A percentile compares a stretch with the other conserved stretches of the same genome.
Conservation (phyloP, 2,329 filamentous ascomycete genomes). For the Blastomyces emzantsi region DNA sequence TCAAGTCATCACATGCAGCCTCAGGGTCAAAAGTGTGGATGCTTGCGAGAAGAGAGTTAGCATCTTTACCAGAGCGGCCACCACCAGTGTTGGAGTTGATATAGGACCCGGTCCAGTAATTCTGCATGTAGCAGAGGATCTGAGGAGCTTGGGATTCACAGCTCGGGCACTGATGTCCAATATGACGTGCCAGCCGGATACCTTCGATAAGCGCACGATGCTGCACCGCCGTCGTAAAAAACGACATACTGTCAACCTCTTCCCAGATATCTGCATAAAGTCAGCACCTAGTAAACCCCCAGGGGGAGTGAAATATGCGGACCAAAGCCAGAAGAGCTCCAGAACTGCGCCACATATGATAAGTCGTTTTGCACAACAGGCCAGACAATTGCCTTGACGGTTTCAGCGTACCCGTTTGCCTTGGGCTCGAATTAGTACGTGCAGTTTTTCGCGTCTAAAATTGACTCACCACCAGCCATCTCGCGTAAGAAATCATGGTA, state of each 20-base stretch:
- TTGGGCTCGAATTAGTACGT: neutral
- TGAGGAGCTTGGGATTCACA: slow-evolving; percentile 60
- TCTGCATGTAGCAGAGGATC: slow-evolving; percentile 63
- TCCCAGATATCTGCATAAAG: slow-evolving; percentile 58
- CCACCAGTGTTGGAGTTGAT: slow-evolving; percentile 59
- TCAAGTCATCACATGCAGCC: slow-evolving; percentile 56
- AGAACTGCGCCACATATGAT: slow-evolving; percentile 63
- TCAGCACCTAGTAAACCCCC: slow-evolving; percentile 1
- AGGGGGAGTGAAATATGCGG: slow-evolving; percentile 1
- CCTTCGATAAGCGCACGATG: slow-evolving; percentile 56
- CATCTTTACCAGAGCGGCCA: slow-evolving; percentile 59
- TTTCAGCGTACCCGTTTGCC: slow-evolving; percentile 46
- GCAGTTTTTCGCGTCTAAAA: neutral
- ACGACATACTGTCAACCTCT: slow-evolving; percentile 64
- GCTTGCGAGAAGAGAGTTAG: slow-evolving; percentile 57
- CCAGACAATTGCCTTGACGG: slow-evolving; percentile 53
- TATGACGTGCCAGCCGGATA: slow-evolving; percentile 50
- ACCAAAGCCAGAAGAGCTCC: slow-evolving; percentile 53
- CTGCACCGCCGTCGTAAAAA: slow-evolving; percentile 63
- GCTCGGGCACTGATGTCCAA: slow-evolving; percentile 53
- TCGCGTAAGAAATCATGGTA: slow-evolving; percentile 39
- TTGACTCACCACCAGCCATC: slow-evolving; percentile 51
- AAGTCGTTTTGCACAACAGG: slow-evolving; percentile 68
- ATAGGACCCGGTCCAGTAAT: slow-evolving; percentile 62
- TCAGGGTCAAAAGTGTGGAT: slow-evolving; percentile 62